Evolutionary conservation across 345 rosid genomes (phyloP).

Genomic region (thale cress (Arabidopsis thaliana)): DNA sequence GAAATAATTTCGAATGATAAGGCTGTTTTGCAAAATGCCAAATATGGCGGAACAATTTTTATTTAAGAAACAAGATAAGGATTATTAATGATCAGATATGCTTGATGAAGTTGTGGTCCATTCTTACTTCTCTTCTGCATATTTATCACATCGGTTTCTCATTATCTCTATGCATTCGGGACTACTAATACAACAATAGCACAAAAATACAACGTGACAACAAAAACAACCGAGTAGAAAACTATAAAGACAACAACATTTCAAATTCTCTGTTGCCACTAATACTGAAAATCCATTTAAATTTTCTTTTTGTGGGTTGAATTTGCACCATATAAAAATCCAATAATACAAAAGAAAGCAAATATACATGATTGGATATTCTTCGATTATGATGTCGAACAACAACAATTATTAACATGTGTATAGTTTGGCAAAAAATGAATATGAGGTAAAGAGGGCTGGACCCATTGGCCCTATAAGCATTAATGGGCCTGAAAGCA

Average conservation of each 20-base stretch:
- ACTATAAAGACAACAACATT: constrained; percentile 1
- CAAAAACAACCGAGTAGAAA: background rate
- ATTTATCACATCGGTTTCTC: background rate
- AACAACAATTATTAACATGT: constrained; percentile 11
- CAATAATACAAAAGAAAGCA: constrained; percentile 18
- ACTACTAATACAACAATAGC: background rate
- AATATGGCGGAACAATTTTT: background rate
- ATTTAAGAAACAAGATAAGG: background rate
- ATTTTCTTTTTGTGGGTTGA: background rate
- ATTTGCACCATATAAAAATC: constrained; percentile 13
- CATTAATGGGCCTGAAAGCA: constrained; percentile 42
- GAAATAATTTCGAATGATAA: background rate
- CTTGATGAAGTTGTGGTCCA: constrained; percentile 26
- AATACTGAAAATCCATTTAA: background rate
- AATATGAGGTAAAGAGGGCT: constrained; percentile 22
- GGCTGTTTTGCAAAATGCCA: background rate
- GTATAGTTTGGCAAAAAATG: background rate
- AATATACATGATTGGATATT: constrained; percentile 14
- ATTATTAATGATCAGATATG: constrained; percentile 2
- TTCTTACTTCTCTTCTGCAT: constrained; percentile 17
- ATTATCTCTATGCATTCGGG: constrained; percentile 6
- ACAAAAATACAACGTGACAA: constrained; percentile 17
- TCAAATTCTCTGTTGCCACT: constrained; percentile 9
- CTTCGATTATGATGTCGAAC: constrained; percentile 5
- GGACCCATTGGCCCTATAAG: constrained; percentile 34